These are phyloP conservation scores for Kazachstania psychrophila DNA, from an alignment of 805 yeast genomes.

Conservation along the genomic window DNA sequence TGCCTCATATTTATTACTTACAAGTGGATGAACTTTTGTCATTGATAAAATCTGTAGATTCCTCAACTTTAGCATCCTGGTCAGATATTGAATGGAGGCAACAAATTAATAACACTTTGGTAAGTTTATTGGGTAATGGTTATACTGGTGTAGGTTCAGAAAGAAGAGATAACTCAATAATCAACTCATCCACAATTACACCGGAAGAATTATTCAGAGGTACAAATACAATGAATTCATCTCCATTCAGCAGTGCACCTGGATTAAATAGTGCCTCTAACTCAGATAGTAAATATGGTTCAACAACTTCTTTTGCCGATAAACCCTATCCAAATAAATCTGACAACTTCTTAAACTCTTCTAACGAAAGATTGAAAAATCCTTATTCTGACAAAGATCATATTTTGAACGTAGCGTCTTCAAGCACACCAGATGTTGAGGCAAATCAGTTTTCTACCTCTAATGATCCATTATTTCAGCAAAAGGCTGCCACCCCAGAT, in stretches of 20 bases:
- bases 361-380: too few species aligned
- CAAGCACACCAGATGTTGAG: too few species aligned
- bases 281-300: too few species aligned
- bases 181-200: slow-evolving; percentile 39
- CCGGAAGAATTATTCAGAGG: slow-evolving; percentile 28
- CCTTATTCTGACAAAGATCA: too few species aligned
- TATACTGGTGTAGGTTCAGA: slow-evolving; percentile 71
- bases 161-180: slow-evolving; percentile 53
- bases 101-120: slow-evolving; percentile 46
- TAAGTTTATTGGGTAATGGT: slow-evolving; percentile 43
- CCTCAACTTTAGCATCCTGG: slow-evolving; percentile 40
- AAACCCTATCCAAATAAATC: too few species aligned
- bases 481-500: too few species aligned
- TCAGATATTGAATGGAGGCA: slow-evolving; percentile 47
- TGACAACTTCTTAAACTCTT: too few species aligned
- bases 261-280: too few species aligned
- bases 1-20: slow-evolving; percentile 58
- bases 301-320: too few species aligned
- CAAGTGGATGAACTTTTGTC: slow-evolving; percentile 48
- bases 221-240: not conserved
- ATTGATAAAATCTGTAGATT: slow-evolving; percentile 23
- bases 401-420: too few species aligned
- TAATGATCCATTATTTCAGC: too few species aligned
- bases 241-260: slow-evolving; percentile 1
- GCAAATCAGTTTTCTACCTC: too few species aligned